These are phyloP conservation scores for Infundibulicybe gibba DNA, from an alignment of 768 basidiomycete species.

Conservation along the genomic window DNA sequence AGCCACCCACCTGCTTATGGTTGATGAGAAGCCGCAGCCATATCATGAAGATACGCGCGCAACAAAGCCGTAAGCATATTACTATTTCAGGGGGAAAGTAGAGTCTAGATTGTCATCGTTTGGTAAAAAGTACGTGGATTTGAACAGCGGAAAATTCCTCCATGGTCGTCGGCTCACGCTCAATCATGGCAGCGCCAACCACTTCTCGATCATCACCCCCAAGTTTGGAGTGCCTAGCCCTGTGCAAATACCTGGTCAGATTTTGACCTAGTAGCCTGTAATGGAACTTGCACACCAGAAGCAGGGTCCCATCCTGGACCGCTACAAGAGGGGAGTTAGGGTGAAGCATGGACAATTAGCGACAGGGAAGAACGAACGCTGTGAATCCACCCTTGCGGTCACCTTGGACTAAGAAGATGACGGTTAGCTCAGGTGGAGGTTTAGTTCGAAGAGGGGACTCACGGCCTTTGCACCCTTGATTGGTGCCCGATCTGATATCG, in stretches of 20 bases:
- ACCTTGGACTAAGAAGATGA: constrained; percentile 22
- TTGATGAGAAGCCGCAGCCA: no score
- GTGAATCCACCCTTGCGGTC: constrained; percentile 26
- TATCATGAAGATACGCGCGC: no score
- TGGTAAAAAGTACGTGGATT: not conserved
- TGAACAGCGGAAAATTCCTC: not conserved
- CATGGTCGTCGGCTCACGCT: not conserved
- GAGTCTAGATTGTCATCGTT: constrained; percentile 89
- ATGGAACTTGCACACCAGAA: constrained; percentile 24
- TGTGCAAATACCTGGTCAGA: constrained; percentile 6
- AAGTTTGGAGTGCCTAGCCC: constrained; percentile 45
- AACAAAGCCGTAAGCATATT: no score
- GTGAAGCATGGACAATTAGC: not conserved
- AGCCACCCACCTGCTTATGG: no score
- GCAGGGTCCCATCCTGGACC: constrained; percentile 42
- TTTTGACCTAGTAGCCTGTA: not conserved
- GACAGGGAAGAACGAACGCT: constrained; percentile 20
- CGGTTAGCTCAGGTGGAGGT: not conserved
- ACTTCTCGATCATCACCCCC: constrained; percentile 30
- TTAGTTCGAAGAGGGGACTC: constrained; percentile 4
- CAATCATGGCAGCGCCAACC: constrained; percentile 32
- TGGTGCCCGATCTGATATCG: constrained; percentile 38
- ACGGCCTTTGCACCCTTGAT: constrained; percentile 42
- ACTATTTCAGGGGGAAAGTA: constrained; percentile 84
- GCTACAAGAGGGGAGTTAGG: constrained; percentile 10